Percentiles rank a stretch among this genome's conserved stretches.
phyloP scores from a whole-genome alignment of 1,139 yeast species.

The Pichia sp. region DNA sequence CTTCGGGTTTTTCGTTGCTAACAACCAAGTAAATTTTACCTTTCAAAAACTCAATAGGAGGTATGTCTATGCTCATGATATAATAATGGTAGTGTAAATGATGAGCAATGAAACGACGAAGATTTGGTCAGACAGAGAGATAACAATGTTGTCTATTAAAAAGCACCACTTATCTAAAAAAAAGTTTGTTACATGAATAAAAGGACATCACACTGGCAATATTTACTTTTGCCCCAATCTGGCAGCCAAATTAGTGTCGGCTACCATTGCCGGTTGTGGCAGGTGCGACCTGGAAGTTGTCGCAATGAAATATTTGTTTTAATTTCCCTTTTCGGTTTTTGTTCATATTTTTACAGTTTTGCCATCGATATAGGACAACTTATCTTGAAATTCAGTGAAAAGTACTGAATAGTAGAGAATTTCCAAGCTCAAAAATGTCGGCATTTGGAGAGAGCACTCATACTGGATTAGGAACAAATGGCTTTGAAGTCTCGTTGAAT shows the following conservation, averaged over 20 bases:
- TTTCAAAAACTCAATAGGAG: conserved; percentile 34
- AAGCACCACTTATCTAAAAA: too few species aligned
- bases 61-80: conserved; percentile 1
- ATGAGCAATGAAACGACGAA: background rate
- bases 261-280: background rate
- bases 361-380: background rate
- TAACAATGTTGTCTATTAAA: too few species aligned
- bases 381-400: background rate
- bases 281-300: background rate
- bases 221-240: conserved; percentile 7
- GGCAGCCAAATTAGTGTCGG: conserved; percentile 2
- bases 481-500: conserved; percentile 64
- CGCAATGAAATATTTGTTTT: background rate
- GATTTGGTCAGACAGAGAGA: background rate
- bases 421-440: background rate
- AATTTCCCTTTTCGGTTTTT: background rate
- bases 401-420: background rate
- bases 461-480: conserved; percentile 33
- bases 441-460: conserved; percentile 10
- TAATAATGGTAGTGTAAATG: background rate
- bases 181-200: too few species aligned
- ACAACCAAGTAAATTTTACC: conserved; percentile 83
- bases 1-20: conserved; percentile 71
- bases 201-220: too few species aligned
- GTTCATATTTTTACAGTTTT: background rate